phyloP scores from a whole-genome alignment of 2,329 filamentous ascomycete species.

The Phyllosticta paracitricarpa region DNA sequence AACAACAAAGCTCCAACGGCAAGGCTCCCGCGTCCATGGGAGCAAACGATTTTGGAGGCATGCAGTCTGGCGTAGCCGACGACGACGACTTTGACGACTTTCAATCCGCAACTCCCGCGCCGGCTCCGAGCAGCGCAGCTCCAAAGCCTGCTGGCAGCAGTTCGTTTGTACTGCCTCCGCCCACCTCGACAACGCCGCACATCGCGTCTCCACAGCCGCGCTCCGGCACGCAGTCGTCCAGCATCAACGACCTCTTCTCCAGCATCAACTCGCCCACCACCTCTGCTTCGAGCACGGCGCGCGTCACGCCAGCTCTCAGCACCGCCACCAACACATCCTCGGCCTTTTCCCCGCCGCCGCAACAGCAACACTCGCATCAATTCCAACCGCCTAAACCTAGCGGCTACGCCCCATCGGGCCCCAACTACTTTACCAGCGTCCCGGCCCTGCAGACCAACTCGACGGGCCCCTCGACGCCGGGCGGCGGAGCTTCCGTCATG shows the following conservation, averaged over 20 bases:
- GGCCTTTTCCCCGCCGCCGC: slow-evolving; percentile 21
- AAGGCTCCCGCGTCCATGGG: slow-evolving; percentile 33
- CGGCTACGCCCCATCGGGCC: slow-evolving; percentile 65
- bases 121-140: slow-evolving; percentile 28
- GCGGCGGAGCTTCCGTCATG: slow-evolving; percentile 21
- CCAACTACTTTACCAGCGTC: slow-evolving; percentile 94
- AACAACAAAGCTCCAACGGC: slow-evolving; percentile 34
- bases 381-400: slow-evolving; percentile 39
- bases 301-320: slow-evolving; percentile 38
- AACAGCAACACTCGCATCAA: slow-evolving; percentile 33
- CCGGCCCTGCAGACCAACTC: slow-evolving; percentile 24
- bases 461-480: slow-evolving; percentile 30
- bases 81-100: slow-evolving; percentile 98
- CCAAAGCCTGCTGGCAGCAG: slow-evolving; percentile 16
- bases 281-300: slow-evolving; percentile 42
- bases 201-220: slow-evolving; percentile 78
- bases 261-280: slow-evolving; percentile 63
- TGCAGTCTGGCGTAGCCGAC: slow-evolving; percentile 44
- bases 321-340: slow-evolving; percentile 33
- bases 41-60: slow-evolving; percentile 34
- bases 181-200: slow-evolving; percentile 50
- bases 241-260: slow-evolving; percentile 71
- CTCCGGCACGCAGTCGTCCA: slow-evolving; percentile 70
- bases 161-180: slow-evolving; percentile 20
- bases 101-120: slow-evolving; percentile 65